Evolutionary conservation across 768 basidiomycete species (phyloP).

Genomic region (Naganishia kalamii): DNA sequence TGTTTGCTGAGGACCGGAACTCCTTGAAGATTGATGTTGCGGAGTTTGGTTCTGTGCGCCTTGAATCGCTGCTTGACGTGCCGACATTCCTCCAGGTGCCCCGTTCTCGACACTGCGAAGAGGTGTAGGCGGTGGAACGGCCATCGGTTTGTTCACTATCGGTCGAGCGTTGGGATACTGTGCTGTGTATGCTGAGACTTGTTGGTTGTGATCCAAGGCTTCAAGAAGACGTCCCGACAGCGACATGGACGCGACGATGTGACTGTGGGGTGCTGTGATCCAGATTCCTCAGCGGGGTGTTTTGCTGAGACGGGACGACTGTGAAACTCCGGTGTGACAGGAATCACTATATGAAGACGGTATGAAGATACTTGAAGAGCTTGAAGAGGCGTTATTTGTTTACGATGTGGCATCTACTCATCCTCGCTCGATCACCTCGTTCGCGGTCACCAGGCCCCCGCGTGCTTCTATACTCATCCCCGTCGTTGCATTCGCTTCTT

Average conservation of each 20-base stretch:
- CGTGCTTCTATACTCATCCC: no score
- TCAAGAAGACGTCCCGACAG: constrained; percentile 37
- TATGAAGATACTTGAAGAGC: no score
- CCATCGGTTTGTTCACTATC: not conserved
- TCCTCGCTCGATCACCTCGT: not conserved
- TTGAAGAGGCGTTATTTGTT: constrained; percentile 1
- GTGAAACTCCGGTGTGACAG: no score
- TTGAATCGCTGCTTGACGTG: constrained; percentile 14
- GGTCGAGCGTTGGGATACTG: constrained; percentile 19
- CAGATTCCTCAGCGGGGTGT: no score
- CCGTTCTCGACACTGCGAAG: not conserved
- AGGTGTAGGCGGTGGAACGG: constrained; percentile 23
- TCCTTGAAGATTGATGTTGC: not conserved
- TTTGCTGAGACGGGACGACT: no score
- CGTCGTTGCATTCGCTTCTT: no score
- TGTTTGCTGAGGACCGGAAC: not conserved
- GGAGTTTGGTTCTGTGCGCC: constrained; percentile 1
- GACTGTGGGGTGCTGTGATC: not conserved
- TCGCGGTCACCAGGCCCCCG: no score
- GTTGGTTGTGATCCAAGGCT: constrained; percentile 32
- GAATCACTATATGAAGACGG: no score
- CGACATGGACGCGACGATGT: constrained; percentile 25
- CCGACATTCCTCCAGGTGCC: constrained; percentile 18
- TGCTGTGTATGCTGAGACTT: constrained; percentile 21
- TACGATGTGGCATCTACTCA: no score